phyloP scores from a whole-genome alignment of 2,329 filamentous ascomycete genomes.

The Nemania bipapillata region DNA sequence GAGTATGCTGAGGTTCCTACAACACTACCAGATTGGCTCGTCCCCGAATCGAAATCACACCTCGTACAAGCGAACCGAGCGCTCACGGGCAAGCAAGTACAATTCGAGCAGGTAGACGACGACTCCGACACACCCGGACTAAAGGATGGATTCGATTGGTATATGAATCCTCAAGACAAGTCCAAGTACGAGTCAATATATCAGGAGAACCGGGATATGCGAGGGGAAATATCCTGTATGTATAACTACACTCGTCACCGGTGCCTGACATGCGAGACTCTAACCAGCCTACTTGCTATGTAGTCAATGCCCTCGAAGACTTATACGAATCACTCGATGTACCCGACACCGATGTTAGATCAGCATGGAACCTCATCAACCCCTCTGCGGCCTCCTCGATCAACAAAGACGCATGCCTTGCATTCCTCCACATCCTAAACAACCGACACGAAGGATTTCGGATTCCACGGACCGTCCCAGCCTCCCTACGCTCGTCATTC shows the following conservation, averaged over 20 bases:
- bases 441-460: slow-evolving; percentile 94
- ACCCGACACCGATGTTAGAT: slow-evolving; percentile 82
- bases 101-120: slow-evolving; percentile 86
- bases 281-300: slow-evolving; percentile 10
- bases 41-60: slow-evolving; percentile 93
- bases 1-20: slow-evolving; percentile 91
- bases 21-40: slow-evolving; percentile 90
- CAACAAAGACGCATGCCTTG: slow-evolving; percentile 92
- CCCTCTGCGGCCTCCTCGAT: slow-evolving; percentile 83
- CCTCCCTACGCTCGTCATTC: slow-evolving; percentile 89
- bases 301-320: slow-evolving; percentile 80
- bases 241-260: background rate
- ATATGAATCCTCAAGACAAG: slow-evolving; percentile 93
- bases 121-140: slow-evolving; percentile 84
- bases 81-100: slow-evolving; percentile 79
- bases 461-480: slow-evolving; percentile 89
- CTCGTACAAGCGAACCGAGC: slow-evolving; percentile 85
- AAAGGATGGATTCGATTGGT: slow-evolving; percentile 99
- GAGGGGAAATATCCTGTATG: slow-evolving; percentile 84
- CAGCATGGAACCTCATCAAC: slow-evolving; percentile 97
- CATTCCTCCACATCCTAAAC: slow-evolving; percentile 96
- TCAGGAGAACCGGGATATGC: slow-evolving; percentile 85
- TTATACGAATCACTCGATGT: slow-evolving; percentile 85
- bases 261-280: background rate
- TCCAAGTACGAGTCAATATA: slow-evolving; percentile 98